These are phyloP conservation scores for Lophiotrema nucula DNA, from an alignment of 495 filamentous ascomycete genomes.

Conservation along the genomic window DNA sequence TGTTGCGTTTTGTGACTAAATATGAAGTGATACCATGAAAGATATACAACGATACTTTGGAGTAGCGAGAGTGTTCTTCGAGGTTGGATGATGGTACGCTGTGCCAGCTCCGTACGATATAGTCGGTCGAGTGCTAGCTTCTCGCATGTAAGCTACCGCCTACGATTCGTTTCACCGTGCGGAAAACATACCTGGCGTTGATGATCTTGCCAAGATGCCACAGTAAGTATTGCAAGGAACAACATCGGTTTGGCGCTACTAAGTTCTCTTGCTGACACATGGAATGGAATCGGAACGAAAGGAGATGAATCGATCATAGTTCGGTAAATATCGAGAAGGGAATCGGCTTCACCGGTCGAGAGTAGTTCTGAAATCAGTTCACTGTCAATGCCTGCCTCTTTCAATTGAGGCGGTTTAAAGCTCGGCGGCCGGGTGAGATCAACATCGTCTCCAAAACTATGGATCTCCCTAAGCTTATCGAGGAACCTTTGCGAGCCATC, in stretches of 20 bases:
- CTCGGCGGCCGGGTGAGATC: slow-evolving; percentile 7
- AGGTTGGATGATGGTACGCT: slow-evolving; percentile 23
- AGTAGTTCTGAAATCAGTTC: slow-evolving; percentile 4
- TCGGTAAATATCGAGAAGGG: slow-evolving; percentile 16
- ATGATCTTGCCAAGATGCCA: slow-evolving; percentile 21
- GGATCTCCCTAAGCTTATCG: slow-evolving; percentile 19
- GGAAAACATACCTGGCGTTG: slow-evolving; percentile 7
- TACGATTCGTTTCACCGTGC: too few relatives aligned
- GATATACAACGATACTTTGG: slow-evolving; percentile 26
- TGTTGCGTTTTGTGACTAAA: slow-evolving; percentile 29
- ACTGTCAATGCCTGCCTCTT: slow-evolving; percentile 8
- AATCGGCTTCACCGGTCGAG: slow-evolving; percentile 9
- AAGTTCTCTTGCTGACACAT: slow-evolving; percentile 3
- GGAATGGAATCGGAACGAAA: slow-evolving; percentile 15
- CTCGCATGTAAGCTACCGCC: too few relatives aligned
- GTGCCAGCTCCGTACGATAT: slow-evolving; percentile 21
- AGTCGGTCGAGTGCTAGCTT: slow-evolving; percentile 10
- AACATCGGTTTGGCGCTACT: slow-evolving; percentile 16
- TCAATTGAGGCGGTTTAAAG: background rate
- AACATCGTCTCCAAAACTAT: slow-evolving; percentile 10
- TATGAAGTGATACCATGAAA: slow-evolving; percentile 29
- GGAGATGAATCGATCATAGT: slow-evolving; percentile 17
- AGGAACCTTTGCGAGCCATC: slow-evolving; percentile 7
- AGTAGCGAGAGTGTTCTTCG: slow-evolving; percentile 23
- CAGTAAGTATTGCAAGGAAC: slow-evolving; percentile 22